Conservation (phyloP, 1,139 yeast genomes). For the Pichia inconspicua region DNA sequence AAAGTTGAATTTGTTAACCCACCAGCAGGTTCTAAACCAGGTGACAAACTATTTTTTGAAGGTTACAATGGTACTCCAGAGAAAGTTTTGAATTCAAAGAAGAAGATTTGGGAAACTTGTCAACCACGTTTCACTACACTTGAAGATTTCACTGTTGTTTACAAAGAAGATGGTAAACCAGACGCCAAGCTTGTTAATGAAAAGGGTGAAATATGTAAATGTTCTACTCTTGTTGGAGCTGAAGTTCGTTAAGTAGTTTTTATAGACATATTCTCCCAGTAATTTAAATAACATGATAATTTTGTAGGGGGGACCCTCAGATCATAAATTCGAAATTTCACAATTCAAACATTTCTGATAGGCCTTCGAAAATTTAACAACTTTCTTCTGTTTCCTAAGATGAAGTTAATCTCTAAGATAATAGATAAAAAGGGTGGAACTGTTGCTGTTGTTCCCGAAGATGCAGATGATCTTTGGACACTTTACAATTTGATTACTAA, state of each 20-base stretch:
- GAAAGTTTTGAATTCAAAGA: conserved; percentile 92
- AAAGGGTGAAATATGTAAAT: conserved; percentile 67
- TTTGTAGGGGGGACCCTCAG: too few relatives aligned
- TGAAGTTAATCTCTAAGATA: conserved; percentile 47
- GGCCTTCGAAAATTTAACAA: background rate
- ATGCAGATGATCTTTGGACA: conserved; percentile 88
- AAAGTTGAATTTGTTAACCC: conserved; percentile 89
- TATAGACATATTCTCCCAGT: too few relatives aligned
- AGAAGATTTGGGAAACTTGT: conserved; percentile 93
- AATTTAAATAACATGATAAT: too few relatives aligned
- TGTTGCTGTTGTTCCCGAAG: conserved; percentile 68
- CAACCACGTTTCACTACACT: conserved; percentile 87
- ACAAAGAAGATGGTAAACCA: conserved; percentile 69
- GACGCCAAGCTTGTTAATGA: conserved; percentile 71
- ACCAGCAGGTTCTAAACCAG: conserved; percentile 90
- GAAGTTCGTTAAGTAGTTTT: conserved; percentile 49
- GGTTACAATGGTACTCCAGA: conserved; percentile 85
- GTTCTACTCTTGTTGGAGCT: conserved; percentile 59
- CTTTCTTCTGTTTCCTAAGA: conserved; percentile 16
- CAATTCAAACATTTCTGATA: background rate
- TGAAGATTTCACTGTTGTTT: conserved; percentile 68
- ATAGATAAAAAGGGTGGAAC: conserved; percentile 41
- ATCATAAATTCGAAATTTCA: background rate
- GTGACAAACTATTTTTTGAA: conserved; percentile 94
- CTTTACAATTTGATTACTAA: conserved; percentile 70